Evolutionary conservation across 1,284 basidiomycete species (phyloP).

Genomic region (Malassezia caprae): DNA sequence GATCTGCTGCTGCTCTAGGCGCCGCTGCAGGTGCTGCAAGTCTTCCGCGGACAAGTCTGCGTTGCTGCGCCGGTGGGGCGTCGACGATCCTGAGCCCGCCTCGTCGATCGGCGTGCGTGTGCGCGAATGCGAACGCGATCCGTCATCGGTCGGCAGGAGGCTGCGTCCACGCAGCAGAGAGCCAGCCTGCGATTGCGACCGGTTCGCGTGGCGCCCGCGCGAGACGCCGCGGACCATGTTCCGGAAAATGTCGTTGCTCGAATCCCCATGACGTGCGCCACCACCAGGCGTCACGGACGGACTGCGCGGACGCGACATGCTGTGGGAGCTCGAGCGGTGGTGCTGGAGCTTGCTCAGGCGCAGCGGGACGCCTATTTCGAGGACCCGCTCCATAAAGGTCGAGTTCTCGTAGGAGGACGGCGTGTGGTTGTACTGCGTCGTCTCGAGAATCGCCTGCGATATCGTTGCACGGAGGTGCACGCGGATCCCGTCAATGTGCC

Average conservation of each 20-base stretch:
- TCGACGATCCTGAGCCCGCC: not conserved
- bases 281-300: conserved; percentile 3
- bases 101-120: not conserved
- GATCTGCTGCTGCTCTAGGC: conserved; percentile 6
- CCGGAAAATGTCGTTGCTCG: conserved; percentile 1
- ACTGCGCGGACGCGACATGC: conserved; percentile 5
- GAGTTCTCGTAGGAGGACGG: conserved; percentile 42
- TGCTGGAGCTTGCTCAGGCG: conserved; percentile 12
- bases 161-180: not conserved
- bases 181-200: not conserved
- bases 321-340: not conserved
- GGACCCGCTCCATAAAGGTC: conserved; percentile 39
- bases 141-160: not conserved
- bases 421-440: conserved; percentile 22
- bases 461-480: conserved; percentile 41
- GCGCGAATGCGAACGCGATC: conserved; percentile 1
- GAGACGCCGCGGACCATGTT: conserved; percentile 17
- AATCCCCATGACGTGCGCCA: conserved; percentile 1
- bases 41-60: conserved; percentile 7
- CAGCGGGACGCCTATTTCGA: conserved; percentile 37
- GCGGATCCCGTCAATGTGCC: conserved; percentile 41
- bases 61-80: conserved; percentile 1
- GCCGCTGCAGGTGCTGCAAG: conserved; percentile 2
- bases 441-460: conserved; percentile 41
- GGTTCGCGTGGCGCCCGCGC: not conserved